These are phyloP conservation scores for Aspergillus persii DNA, from an alignment of 2,329 filamentous ascomycete species.

Conservation along the genomic window DNA sequence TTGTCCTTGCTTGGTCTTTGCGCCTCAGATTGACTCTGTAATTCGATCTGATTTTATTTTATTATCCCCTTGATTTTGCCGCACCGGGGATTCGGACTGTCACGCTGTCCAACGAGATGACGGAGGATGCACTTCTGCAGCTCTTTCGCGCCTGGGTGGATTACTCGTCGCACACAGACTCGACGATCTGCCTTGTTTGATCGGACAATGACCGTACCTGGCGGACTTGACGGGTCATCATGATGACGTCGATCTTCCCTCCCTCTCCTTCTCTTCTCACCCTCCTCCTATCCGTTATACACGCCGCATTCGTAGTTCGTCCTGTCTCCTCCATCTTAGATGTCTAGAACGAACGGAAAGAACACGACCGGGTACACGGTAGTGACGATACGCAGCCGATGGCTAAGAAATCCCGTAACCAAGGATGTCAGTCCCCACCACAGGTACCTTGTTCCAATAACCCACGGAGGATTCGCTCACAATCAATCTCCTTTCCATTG, in stretches of 20 bases:
- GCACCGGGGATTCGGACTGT: neutral
- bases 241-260: neutral
- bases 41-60: neutral
- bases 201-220: neutral
- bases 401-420: neutral
- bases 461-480: conserved; percentile 4
- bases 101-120: neutral
- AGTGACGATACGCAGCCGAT: neutral
- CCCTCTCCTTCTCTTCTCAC: neutral
- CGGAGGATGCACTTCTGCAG: neutral
- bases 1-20: neutral
- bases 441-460: neutral
- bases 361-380: neutral
- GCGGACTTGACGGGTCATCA: conserved; percentile 4
- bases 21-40: neutral
- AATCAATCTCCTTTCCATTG: conserved; percentile 16
- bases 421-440: conserved; percentile 1
- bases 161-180: conserved; percentile 3
- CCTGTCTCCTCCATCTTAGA: neutral
- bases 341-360: neutral
- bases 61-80: neutral
- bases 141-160: neutral
- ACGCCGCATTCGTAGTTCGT: no score
- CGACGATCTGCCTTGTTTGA: conserved; percentile 1
- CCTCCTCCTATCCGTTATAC: no score